Base-by-base conservation (phyloP, 225 moss, liverwort and hornwort genomes). In the Marchantia polymorpha region DNA sequence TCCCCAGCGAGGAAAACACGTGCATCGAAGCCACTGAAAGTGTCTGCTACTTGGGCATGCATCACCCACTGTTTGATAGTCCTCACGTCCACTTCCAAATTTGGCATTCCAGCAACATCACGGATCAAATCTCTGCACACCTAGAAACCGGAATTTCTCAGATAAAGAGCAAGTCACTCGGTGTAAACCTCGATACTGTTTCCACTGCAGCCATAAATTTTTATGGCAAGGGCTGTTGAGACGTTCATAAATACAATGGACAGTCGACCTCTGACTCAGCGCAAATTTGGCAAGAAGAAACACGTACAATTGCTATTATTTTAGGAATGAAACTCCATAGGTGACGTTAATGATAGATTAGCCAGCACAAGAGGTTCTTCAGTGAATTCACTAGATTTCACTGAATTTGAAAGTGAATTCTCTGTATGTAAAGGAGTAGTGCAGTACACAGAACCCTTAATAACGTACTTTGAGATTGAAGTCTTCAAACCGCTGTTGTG, bases 31-130 rank as follows among this genome's bases (percentile, higher is more conserved):
- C 90, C 87, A 75, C 85, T 59, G 86, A 88, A 93, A 61, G 76
- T 83, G 7, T 93, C 84, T 80, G 93, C 99, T 68, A 95, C 95
- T 84, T 95, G 90, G 55, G 95, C 95, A 85, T 91, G 89, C 95
- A 99, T 95, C 51, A 90, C 90, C 93, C 93, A 95, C 77, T 90
- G 82, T 81, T 91, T 99, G 75, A 92, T 89, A 8, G 99, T 89
- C 81, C 87, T 90, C 26, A 99, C 82, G 73, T 91, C 89, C 77
- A 99, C 84, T 56, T 78, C 51, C 72, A 99, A 63, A 78, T 90
- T 87, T 66, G 77, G 80, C 64, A 86, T 91, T 78, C 99, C 95
- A 79, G 95, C 86, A 59, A 77, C 81, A 70, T 93, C 84, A 74
- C 79, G 65, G 78, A 93, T 91, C 58, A 99, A 77, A 56, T 77